A percentile compares a stretch with the other conserved stretches of the same genome.
phyloP scores from a whole-genome alignment of 768 basidiomycete genomes.

The Mycena latifolia region DNA sequence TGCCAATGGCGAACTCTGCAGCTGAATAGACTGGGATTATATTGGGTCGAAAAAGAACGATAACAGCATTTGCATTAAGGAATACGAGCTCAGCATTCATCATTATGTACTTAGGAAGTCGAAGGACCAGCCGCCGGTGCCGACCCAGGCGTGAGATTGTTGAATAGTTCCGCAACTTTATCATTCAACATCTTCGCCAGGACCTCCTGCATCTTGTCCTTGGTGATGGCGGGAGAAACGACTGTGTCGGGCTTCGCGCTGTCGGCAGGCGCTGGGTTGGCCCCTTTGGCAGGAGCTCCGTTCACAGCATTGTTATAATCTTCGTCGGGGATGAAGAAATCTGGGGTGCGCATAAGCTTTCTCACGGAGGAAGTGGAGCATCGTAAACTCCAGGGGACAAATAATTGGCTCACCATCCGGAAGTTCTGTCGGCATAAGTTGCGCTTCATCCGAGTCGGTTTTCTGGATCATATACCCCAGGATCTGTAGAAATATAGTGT shows the following conservation, averaged over 20 bases:
- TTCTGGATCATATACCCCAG: conserved; percentile 23
- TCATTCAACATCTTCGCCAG: conserved; percentile 24
- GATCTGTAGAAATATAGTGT: not conserved
- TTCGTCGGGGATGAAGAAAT: conserved; percentile 30
- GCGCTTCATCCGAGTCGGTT: conserved; percentile 30
- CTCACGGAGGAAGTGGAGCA: no score
- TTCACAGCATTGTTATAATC: conserved; percentile 14
- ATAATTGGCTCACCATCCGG: no score
- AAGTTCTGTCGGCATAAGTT: conserved; percentile 35
- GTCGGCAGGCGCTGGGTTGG: not conserved
- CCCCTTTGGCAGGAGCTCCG: not conserved
- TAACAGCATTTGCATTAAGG: no score
- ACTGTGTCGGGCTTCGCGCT: no score
- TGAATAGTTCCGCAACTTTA: conserved; percentile 24
- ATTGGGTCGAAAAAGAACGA: no score
- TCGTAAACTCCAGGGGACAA: no score
- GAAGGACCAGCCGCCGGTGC: not conserved
- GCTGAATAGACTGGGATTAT: no score
- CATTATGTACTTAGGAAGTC: no score
- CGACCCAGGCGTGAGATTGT: not conserved
- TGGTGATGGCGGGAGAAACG: not conserved
- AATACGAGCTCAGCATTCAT: no score
- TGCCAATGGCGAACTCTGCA: no score
- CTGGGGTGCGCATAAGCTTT: no score
- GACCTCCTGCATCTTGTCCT: conserved; percentile 17